Evolutionary conservation across 83 land plant genomes (phyloP), one percentile per base, ranked within the genome.

Genomic region (Picea abies): DNA sequence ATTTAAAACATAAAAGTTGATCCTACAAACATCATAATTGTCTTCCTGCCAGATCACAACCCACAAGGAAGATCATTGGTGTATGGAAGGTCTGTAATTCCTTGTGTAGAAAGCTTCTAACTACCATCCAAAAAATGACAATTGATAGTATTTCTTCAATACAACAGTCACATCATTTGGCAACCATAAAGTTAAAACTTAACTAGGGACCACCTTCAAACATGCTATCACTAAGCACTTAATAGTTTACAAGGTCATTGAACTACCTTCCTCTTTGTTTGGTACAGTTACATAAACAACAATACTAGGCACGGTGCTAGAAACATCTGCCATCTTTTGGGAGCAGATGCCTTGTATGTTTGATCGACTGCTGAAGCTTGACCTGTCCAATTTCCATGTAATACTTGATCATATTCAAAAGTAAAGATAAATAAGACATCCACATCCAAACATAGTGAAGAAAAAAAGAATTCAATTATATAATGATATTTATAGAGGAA

Each of bases 281-380:
- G 99, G 98, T 19, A 97, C 99, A 60, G 98, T 97, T 26, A 95
- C 96, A 86, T 95, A 97, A 65, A 97, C 99, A 64, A 95, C 99
- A 84, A 97, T 90, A 39, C 90, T 85, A 1, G 91, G 92, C 17
- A 94, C 94, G 32, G 90, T 85, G 52, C 35, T 80, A n/a, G 77
- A 73, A 41, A 23, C 37, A 58, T 73, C 77, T 8, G 77, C 77
- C 77, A 73, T 73, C 10, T 25, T 39, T 73, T 73, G 77, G 23
- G 58, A 44, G 58, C 25, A 58, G 22, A 73, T n/a, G 58, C 58
- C 77, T 44, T 73, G 56, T 44, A 44, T 10, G 47, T 44, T 73
- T 44, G 77, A 73, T 23, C 4, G 23, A 52, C 12, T 20, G 77
- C 25, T n/a, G 26, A 23, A 44, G 47, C 39, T 73, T n/a, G 56